Conservation (phyloP, 202 grass and related monocot species). For the Zizania palustris region DNA sequence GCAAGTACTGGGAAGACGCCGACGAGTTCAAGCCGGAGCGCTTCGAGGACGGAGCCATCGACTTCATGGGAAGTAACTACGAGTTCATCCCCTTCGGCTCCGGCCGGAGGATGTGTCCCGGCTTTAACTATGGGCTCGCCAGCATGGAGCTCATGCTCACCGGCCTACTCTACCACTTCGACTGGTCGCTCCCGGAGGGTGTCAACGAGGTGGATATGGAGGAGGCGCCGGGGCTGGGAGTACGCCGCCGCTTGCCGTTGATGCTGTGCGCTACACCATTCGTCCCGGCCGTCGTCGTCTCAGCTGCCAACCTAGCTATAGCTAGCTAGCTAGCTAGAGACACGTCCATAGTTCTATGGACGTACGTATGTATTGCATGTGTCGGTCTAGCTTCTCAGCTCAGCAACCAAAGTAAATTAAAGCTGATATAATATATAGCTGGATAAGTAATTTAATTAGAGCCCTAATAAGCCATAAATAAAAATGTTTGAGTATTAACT, state of each 20-base stretch:
- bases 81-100: conserved; percentile 21
- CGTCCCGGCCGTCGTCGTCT: too few relatives aligned
- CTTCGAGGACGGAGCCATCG: background rate
- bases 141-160: background rate
- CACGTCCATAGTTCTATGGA: too few relatives aligned
- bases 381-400: too few relatives aligned
- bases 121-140: background rate
- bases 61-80: conserved; percentile 4
- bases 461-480: too few relatives aligned
- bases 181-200: conserved; percentile 7
- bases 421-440: too few relatives aligned
- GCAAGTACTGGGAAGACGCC: conserved; percentile 11
- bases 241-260: background rate
- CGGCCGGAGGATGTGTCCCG: background rate
- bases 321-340: too few relatives aligned
- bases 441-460: too few relatives aligned
- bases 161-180: conserved; percentile 15
- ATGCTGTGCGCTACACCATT: background rate
- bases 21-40: conserved; percentile 1
- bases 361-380: too few relatives aligned
- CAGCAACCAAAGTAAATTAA: too few relatives aligned
- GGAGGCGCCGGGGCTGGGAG: background rate
- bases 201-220: conserved; percentile 13
- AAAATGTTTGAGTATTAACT: too few relatives aligned
- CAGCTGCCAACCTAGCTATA: too few relatives aligned